Conservation (phyloP, 2,329 filamentous ascomycete genomes). For the Penicillium rolfsii region DNA sequence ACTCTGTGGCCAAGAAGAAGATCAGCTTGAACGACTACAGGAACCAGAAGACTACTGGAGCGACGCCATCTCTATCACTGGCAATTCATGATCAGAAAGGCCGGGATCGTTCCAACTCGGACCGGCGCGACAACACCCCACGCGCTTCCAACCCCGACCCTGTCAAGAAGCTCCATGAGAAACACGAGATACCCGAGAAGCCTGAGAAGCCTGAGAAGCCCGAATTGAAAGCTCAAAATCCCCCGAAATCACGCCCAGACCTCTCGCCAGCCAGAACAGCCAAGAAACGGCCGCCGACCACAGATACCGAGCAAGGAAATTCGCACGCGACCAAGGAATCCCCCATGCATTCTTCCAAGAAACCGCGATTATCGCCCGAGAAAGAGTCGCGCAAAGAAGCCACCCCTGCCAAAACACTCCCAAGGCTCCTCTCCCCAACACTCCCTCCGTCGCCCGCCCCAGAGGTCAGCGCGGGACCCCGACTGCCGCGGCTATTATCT, state of each 20-base stretch:
- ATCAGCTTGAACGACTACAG: slow-evolving; percentile 66
- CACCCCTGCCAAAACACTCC: slow-evolving; percentile 34
- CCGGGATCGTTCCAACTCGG: slow-evolving; percentile 23
- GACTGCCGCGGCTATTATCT: slow-evolving; percentile 59
- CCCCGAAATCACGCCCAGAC: slow-evolving; percentile 19
- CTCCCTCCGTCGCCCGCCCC: slow-evolving; percentile 40
- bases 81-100: slow-evolving; percentile 27
- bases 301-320: slow-evolving; percentile 24
- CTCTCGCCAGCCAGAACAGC: slow-evolving; percentile 23
- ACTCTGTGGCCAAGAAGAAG: slow-evolving; percentile 59
- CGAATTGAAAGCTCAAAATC: slow-evolving; percentile 12
- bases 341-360: slow-evolving; percentile 43
- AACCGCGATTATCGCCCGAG: slow-evolving; percentile 44
- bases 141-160: slow-evolving; percentile 25
- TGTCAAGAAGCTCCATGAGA: slow-evolving; percentile 14
- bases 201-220: slow-evolving; percentile 10
- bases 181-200: slow-evolving; percentile 14
- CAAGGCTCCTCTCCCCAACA: slow-evolving; percentile 44
- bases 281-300: slow-evolving; percentile 36
- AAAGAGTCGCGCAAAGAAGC: slow-evolving; percentile 32
- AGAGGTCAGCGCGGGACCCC: slow-evolving; percentile 36
- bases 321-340: slow-evolving; percentile 22
- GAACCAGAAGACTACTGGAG: slow-evolving; percentile 53
- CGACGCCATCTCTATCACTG: slow-evolving; percentile 32
- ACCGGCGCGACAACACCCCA: slow-evolving; percentile 26